phyloP scores from a whole-genome alignment of 495 filamentous ascomycete genomes.

The Neurospora sp. region DNA sequence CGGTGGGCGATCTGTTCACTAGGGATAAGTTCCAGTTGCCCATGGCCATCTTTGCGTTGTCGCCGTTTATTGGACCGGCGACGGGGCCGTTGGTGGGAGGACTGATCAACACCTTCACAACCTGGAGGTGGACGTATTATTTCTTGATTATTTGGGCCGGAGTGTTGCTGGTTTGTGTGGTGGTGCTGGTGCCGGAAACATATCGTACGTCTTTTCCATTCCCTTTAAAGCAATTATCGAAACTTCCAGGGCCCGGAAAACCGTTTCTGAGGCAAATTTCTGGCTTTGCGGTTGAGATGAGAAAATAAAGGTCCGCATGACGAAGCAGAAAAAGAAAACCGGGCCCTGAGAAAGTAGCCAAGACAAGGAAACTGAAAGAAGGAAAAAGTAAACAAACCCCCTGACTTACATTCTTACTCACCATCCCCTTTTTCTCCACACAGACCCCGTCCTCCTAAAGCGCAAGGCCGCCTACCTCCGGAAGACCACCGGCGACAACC shows the following conservation, averaged over 20 bases:
- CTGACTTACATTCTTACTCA: neutral
- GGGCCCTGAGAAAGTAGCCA: neutral
- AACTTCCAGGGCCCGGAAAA: neutral
- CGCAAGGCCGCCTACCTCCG: slow-evolving; percentile 63
- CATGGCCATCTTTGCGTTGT: slow-evolving; percentile 58
- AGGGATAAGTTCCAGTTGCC: slow-evolving; percentile 59
- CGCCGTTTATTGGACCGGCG: slow-evolving; percentile 65
- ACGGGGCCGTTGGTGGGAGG: slow-evolving; percentile 49
- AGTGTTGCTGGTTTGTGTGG: slow-evolving; percentile 48
- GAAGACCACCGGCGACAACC: slow-evolving; percentile 64
- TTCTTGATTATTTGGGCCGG: slow-evolving; percentile 71
- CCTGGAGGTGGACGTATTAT: slow-evolving; percentile 91
- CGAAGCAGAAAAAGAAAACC: neutral
- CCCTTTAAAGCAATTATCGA: neutral
- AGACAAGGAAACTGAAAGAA: neutral
- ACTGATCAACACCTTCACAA: slow-evolving; percentile 61
- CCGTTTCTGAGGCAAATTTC: neutral
- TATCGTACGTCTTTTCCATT: slow-evolving; percentile 47
- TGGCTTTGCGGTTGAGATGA: neutral
- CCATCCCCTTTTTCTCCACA: neutral
- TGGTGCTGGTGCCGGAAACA: slow-evolving; percentile 78
- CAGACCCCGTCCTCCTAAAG: slow-evolving; percentile 56
- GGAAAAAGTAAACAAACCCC: neutral
- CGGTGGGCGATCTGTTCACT: slow-evolving; percentile 80
- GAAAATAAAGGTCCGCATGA: neutral